Percentiles rank a stretch among this genome's conserved stretches.
phyloP scores from a whole-genome alignment of 257 asterid species.

The Nicotiana noctiflora region DNA sequence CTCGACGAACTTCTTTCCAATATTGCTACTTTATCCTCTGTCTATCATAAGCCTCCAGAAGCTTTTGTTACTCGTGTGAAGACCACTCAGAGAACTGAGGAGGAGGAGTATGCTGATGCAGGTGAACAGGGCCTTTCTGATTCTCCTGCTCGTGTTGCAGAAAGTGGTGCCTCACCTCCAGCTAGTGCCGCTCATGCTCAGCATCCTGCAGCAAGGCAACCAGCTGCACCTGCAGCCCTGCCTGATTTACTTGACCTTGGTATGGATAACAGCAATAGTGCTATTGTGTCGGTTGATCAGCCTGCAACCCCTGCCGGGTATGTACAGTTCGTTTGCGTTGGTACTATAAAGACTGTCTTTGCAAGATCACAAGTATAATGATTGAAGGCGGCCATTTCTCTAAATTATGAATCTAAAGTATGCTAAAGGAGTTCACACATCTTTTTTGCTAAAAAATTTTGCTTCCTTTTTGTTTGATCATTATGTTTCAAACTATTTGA shows the following conservation, averaged over 20 bases:
- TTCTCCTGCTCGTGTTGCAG: constrained; percentile 55
- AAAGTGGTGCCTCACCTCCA: constrained; percentile 54
- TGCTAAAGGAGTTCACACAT: background rate
- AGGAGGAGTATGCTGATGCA: constrained; percentile 90
- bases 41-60: constrained; percentile 96
- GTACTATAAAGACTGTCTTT: background rate
- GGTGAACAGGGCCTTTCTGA: constrained; percentile 71
- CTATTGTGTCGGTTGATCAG: constrained; percentile 61
- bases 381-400: background rate
- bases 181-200: constrained; percentile 46
- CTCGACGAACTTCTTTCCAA: constrained; percentile 95
- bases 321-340: constrained; percentile 8
- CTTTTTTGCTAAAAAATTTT: background rate
- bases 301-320: constrained; percentile 62
- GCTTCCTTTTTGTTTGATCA: background rate
- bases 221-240: constrained; percentile 47
- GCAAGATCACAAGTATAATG: background rate
- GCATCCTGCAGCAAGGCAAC: constrained; percentile 47
- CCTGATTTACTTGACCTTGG: constrained; percentile 98
- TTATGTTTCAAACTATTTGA: constrained; percentile 10
- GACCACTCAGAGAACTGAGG: constrained; percentile 79
- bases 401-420: background rate
- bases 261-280: constrained; percentile 58
- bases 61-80: constrained; percentile 91
- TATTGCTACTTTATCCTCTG: constrained; percentile 94